Evolutionary conservation across 352 stramenopile genomes (phyloP).

Genomic region (Thalassiosira delicatula): DNA sequence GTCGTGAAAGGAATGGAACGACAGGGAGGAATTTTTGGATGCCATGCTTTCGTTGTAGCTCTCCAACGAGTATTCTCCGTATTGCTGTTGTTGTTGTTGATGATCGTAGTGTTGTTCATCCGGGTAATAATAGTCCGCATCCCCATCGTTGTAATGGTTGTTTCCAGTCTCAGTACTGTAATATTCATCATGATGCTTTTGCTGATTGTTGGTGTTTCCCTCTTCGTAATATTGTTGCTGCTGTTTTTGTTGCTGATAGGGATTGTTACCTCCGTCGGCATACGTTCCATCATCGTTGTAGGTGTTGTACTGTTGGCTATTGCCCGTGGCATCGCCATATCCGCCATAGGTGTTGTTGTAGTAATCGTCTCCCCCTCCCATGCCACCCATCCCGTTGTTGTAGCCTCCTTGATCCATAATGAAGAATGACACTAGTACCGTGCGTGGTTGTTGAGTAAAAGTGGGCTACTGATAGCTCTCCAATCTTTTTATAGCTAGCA

Average conservation of each 20-base stretch:
- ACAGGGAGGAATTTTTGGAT: neutral
- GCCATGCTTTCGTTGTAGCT: neutral
- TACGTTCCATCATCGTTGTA: neutral
- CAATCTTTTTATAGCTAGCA: too few species aligned
- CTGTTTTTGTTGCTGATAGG: slow-evolving; percentile 11
- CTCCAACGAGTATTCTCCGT: slow-evolving; percentile 9
- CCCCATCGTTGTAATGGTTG: too few species aligned
- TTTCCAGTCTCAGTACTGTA: neutral
- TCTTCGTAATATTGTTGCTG: slow-evolving; percentile 17
- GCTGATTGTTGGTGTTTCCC: neutral
- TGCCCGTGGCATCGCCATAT: neutral
- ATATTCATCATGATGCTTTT: slow-evolving; percentile 10
- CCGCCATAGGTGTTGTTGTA: slow-evolving; percentile 4
- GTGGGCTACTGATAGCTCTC: neutral
- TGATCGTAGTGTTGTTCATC: neutral
- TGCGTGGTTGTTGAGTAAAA: neutral
- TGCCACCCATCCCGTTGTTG: neutral
- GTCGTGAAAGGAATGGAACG: slow-evolving; percentile 30
- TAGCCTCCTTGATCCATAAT: slow-evolving; percentile 19
- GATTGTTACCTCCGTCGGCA: neutral
- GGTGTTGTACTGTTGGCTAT: neutral
- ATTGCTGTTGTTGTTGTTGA: neutral
- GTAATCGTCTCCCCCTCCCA: neutral
- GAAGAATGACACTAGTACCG: neutral
- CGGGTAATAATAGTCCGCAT: neutral